These are phyloP conservation scores for Guyanaporus albipodus DNA, from an alignment of 768 basidiomycete genomes.

Conservation along the genomic window DNA sequence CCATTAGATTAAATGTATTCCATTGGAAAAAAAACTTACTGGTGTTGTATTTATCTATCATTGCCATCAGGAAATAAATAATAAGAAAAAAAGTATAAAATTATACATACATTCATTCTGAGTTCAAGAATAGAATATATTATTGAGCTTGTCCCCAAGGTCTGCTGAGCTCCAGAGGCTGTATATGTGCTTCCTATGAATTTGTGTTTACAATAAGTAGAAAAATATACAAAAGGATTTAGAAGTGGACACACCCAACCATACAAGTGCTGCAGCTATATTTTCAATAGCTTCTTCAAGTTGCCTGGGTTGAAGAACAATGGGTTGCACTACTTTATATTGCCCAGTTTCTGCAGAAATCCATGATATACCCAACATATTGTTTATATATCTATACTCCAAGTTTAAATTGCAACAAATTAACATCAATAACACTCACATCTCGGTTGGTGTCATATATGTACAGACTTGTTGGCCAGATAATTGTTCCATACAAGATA, in stretches of 20 bases:
- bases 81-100: background rate
- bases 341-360: background rate
- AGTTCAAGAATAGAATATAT: background rate
- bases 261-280: slow-evolving; percentile 1
- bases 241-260: slow-evolving; percentile 3
- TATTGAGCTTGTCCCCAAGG: background rate
- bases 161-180: background rate
- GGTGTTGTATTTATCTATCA: background rate
- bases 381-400: background rate
- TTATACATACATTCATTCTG: background rate
- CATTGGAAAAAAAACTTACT: background rate
- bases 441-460: background rate
- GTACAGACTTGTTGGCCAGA: background rate
- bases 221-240: too few relatives aligned
- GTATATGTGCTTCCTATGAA: background rate
- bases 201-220: background rate
- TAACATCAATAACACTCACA: background rate
- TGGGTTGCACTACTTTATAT: background rate
- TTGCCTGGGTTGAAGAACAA: background rate
- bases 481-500: background rate
- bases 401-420: background rate
- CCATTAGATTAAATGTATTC: background rate
- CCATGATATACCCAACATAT: background rate
- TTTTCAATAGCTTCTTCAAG: slow-evolving; percentile 6
- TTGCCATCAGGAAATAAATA: background rate